phyloP scores from a whole-genome alignment of 768 basidiomycete genomes.

The Kwoniella newhampshirensis region DNA sequence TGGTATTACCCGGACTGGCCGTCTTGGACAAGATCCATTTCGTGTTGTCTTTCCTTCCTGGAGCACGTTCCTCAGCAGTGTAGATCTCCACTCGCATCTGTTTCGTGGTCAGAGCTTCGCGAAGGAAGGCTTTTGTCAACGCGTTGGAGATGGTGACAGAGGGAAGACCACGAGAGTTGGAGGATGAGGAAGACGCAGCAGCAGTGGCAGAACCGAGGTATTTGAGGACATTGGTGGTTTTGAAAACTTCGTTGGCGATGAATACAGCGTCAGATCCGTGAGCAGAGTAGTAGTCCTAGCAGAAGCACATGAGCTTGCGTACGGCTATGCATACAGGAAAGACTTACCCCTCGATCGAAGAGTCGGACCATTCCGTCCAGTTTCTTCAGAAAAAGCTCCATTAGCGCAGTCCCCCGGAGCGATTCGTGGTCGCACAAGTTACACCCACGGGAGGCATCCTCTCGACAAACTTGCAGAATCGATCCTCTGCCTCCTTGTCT shows the following conservation, averaged over 20 bases:
- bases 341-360: constrained; percentile 65
- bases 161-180: constrained; percentile 58
- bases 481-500: constrained; percentile 71
- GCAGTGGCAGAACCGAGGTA: constrained; percentile 64
- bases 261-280: constrained; percentile 87
- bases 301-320: constrained; percentile 1
- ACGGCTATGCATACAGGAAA: not conserved
- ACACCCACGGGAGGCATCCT: constrained; percentile 52
- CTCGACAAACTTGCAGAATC: constrained; percentile 63
- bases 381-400: constrained; percentile 38
- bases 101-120: constrained; percentile 84
- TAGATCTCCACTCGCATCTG: constrained; percentile 94
- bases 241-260: constrained; percentile 62
- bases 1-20: constrained; percentile 72
- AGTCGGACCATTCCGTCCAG: constrained; percentile 74
- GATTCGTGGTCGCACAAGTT: not conserved
- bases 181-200: constrained; percentile 30
- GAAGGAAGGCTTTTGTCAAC: constrained; percentile 75
- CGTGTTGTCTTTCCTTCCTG: constrained; percentile 61
- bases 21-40: constrained; percentile 77
- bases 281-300: constrained; percentile 72
- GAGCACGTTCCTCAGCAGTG: constrained; percentile 66
- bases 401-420: not conserved
- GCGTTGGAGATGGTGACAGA: constrained; percentile 73
- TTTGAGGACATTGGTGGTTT: constrained; percentile 87